These are phyloP conservation scores for Neurospora cerealis DNA, from an alignment of 495 filamentous ascomycete genomes.

Conservation along the genomic window DNA sequence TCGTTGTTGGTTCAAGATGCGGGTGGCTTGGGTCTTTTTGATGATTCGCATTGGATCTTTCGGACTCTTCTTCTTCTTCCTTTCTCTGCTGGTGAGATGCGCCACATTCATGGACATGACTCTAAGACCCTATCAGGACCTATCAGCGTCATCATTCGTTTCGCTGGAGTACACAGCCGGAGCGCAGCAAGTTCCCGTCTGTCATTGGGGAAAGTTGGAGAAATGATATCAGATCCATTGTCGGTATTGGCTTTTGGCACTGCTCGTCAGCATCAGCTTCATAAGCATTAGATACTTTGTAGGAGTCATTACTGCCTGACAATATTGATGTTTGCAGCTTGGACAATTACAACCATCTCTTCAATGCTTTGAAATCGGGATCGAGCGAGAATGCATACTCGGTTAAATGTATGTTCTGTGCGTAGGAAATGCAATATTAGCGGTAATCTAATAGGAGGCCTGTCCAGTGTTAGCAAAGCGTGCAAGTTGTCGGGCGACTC, in stretches of 20 bases:
- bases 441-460: not conserved
- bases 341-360: not conserved
- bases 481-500: not conserved
- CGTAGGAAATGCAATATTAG: not conserved
- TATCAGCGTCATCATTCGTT: not conserved
- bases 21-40: not conserved
- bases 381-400: not conserved
- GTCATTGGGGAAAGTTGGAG: not conserved
- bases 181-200: not conserved
- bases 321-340: not conserved
- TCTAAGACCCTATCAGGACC: not conserved
- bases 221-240: not conserved
- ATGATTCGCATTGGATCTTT: not conserved
- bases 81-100: not conserved
- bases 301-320: not conserved
- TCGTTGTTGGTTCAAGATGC: not conserved
- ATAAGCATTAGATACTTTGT: not conserved
- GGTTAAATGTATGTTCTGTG: not conserved
- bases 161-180: not conserved
- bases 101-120: not conserved
- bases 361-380: not conserved
- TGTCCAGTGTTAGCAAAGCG: too few relatives aligned
- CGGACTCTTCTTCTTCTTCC: not conserved
- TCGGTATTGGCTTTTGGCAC: not conserved
- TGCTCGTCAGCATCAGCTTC: not conserved